Percentiles rank a stretch among this genome's conserved stretches.
Conservation (phyloP, 768 basidiomycete species). For the Hygrophoropsis aurantiaca region DNA sequence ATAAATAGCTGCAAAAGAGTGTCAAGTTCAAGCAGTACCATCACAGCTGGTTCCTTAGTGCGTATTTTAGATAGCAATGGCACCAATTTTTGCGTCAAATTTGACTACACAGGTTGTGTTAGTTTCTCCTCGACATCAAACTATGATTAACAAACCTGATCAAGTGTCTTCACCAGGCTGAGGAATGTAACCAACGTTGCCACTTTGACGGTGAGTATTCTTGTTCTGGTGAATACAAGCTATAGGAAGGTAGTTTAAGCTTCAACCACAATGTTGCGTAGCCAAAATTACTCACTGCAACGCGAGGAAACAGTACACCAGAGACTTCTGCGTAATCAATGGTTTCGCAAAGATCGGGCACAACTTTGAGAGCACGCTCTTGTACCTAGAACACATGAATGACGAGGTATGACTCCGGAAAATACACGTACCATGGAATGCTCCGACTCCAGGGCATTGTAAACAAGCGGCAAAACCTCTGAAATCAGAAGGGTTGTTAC, state of each 20-base stretch:
- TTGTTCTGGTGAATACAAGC: constrained; percentile 93
- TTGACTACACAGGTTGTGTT: constrained; percentile 48
- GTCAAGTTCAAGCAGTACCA: constrained; percentile 46
- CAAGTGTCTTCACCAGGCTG: constrained; percentile 85
- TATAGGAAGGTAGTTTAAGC: constrained; percentile 31
- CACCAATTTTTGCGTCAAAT: constrained; percentile 92
- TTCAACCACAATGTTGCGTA: background rate
- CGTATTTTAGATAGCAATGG: constrained; percentile 93
- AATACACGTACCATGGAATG: constrained; percentile 63
- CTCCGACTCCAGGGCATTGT: constrained; percentile 95
- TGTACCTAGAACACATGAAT: constrained; percentile 63
- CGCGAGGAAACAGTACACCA: constrained; percentile 84
- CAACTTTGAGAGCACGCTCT: constrained; percentile 81
- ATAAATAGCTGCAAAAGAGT: background rate
- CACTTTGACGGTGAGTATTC: constrained; percentile 88
- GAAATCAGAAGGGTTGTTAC: constrained; percentile 3
- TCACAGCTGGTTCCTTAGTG: constrained; percentile 94
- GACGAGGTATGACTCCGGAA: background rate
- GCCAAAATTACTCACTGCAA: constrained; percentile 63
- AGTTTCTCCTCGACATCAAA: background rate
- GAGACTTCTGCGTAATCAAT: constrained; percentile 97
- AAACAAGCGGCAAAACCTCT: constrained; percentile 97
- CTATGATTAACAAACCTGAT: constrained; percentile 60
- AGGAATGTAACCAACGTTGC: constrained; percentile 82
- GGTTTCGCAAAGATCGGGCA: constrained; percentile 88